Conservation (phyloP, 257 asterid species). For the Solanum pimpinellifolium region DNA sequence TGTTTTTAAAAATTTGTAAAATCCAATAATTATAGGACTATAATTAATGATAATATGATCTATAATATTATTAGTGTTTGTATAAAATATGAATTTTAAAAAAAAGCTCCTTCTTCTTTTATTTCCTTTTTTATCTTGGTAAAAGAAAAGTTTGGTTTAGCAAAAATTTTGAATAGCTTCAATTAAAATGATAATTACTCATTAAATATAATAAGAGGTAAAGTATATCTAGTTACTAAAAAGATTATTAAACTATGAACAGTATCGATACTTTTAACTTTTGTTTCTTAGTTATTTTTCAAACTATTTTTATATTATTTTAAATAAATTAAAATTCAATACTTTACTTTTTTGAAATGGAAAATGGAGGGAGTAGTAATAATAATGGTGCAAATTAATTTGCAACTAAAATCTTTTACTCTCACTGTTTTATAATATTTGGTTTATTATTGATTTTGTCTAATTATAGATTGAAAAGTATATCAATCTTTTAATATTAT, state of each 20-base stretch:
- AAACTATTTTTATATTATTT: too few species aligned
- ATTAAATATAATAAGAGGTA: too few species aligned
- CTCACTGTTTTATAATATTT: too few species aligned
- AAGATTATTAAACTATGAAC: too few species aligned
- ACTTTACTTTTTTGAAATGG: neutral
- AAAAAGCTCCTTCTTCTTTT: neutral
- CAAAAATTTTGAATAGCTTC: neutral
- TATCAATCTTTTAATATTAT: too few species aligned
- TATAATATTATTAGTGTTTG: neutral
- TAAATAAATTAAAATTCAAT: accelerated
- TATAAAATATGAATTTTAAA: neutral
- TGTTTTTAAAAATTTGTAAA: neutral
- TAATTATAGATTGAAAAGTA: too few species aligned
- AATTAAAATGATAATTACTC: neutral
- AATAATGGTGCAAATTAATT: neutral
- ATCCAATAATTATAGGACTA: neutral
- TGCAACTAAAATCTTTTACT: neutral
- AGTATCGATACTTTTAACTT: neutral
- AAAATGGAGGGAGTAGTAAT: neutral
- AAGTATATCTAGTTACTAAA: too few species aligned
- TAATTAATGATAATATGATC: neutral
- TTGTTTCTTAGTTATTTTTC: too few species aligned
- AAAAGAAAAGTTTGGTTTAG: neutral
- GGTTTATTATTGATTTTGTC: too few species aligned
- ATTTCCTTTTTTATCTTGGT: neutral